A percentile compares a stretch with the other conserved stretches of the same genome.
phyloP scores from a whole-genome alignment of 1,139 yeast species.

The Diutina rugosa region DNA sequence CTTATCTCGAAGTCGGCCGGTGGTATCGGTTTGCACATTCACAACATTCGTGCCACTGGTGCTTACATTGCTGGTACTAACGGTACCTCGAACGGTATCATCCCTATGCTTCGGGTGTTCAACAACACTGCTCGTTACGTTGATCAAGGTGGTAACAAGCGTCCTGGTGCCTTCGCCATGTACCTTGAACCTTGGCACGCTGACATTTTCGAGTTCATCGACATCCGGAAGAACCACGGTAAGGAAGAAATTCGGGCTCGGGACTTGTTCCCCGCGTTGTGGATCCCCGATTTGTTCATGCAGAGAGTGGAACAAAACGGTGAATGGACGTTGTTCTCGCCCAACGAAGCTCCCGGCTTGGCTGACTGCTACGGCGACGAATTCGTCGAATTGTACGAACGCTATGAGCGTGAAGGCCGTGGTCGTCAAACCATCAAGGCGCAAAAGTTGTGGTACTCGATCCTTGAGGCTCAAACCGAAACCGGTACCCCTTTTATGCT shows the following conservation, averaged over 20 bases:
- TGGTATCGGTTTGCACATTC: conserved; percentile 46
- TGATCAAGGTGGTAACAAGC: conserved; percentile 50
- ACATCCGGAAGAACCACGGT: conserved; percentile 42
- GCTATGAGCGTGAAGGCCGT: conserved; percentile 31
- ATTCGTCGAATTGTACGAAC: conserved; percentile 29
- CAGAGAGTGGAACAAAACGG: conserved; percentile 32
- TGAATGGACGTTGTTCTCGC: conserved; percentile 46
- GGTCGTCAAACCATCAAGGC: conserved; percentile 30
- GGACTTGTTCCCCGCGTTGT: conserved; percentile 43
- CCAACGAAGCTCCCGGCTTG: conserved; percentile 39
- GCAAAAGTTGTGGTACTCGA: conserved; percentile 40
- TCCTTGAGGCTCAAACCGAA: conserved; percentile 43
- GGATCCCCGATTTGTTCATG: conserved; percentile 54
- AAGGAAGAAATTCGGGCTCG: conserved; percentile 44
- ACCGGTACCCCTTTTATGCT: conserved; percentile 50
- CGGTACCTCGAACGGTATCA: conserved; percentile 43
- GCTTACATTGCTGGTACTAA: conserved; percentile 39
- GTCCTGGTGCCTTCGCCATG: conserved; percentile 54
- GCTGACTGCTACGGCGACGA: conserved; percentile 37
- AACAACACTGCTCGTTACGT: conserved; percentile 49
- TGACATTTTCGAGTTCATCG: conserved; percentile 39
- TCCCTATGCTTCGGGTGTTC: conserved; percentile 48
- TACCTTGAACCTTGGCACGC: conserved; percentile 54
- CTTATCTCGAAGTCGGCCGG: conserved; percentile 47
- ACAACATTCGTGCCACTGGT: conserved; percentile 38